These are phyloP conservation scores for Alternaria angustiovoidea DNA, from an alignment of 2,329 filamentous ascomycete species.

Conservation along the genomic window DNA sequence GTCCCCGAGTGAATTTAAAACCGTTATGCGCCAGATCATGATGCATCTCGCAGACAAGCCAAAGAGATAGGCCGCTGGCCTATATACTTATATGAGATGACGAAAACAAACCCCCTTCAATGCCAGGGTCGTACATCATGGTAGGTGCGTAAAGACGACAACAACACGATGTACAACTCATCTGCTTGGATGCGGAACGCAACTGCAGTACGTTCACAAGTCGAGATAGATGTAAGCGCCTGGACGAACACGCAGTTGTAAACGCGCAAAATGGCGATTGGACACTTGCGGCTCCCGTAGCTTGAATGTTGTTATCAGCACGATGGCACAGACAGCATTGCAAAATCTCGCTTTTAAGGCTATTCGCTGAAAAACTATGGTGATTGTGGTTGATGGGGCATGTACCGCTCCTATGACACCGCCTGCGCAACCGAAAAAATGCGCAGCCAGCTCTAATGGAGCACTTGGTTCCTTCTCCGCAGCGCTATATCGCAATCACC, in stretches of 20 bases:
- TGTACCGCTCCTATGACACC: slow-evolving; percentile 87
- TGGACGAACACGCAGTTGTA: neutral
- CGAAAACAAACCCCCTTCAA: too few relatives aligned
- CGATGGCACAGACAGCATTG: neutral
- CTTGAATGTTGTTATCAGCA: neutral
- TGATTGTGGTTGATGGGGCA: slow-evolving; percentile 34
- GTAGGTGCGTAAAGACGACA: too few relatives aligned
- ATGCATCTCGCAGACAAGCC: neutral
- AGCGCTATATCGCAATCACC: slow-evolving; percentile 66
- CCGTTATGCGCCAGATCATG: neutral
- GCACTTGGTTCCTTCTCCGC: slow-evolving; percentile 66
- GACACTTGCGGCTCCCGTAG: neutral
- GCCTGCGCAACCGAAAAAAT: slow-evolving; percentile 74
- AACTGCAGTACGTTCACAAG: neutral
- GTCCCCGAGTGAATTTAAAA: neutral
- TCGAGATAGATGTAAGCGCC: neutral
- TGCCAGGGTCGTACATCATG: too few relatives aligned
- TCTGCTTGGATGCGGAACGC: neutral
- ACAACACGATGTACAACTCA: neutral
- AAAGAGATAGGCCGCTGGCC: too few relatives aligned
- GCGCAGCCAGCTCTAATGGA: slow-evolving; percentile 78
- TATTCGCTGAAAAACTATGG: neutral
- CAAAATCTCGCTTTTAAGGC: neutral
- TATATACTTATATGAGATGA: too few relatives aligned
- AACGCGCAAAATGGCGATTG: neutral